These are phyloP conservation scores for Xerocomus amazonicus DNA, from an alignment of 1,284 basidiomycete species.

Conservation along the genomic window DNA sequence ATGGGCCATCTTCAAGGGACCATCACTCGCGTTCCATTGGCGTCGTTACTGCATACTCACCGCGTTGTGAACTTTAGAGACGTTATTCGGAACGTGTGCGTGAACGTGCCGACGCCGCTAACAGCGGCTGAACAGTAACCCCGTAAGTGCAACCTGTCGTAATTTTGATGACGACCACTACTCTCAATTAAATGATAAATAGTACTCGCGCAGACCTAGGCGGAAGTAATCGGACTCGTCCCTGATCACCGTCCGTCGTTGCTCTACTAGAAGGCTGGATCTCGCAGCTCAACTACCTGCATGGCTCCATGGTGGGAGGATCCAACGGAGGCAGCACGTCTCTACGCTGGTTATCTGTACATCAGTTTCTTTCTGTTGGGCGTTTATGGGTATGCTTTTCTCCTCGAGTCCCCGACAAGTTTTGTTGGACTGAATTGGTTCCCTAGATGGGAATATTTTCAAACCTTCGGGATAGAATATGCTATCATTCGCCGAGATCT, in stretches of 20 bases:
- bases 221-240: not conserved
- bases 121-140: no score
- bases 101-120: no score
- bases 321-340: not conserved
- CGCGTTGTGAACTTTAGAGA: no score
- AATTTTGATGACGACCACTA: not conserved
- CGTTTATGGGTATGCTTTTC: constrained; percentile 12
- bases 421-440: not conserved
- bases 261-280: not conserved
- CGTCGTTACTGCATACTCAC: no score
- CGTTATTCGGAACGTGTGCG: no score
- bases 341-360: constrained; percentile 1
- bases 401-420: not conserved
- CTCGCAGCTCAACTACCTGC: not conserved
- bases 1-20: no score
- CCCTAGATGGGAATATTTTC: constrained; percentile 24
- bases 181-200: not conserved
- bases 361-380: constrained; percentile 13
- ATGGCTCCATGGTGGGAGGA: constrained; percentile 18
- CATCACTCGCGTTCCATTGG: no score
- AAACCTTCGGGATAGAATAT: constrained; percentile 17
- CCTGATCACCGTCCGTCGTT: not conserved
- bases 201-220: not conserved
- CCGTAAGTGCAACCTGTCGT: not conserved
- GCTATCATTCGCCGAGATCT: constrained; percentile 17